Conservation (phyloP, 345 rosid genomes). For the Dipteronia sinensis region DNA sequence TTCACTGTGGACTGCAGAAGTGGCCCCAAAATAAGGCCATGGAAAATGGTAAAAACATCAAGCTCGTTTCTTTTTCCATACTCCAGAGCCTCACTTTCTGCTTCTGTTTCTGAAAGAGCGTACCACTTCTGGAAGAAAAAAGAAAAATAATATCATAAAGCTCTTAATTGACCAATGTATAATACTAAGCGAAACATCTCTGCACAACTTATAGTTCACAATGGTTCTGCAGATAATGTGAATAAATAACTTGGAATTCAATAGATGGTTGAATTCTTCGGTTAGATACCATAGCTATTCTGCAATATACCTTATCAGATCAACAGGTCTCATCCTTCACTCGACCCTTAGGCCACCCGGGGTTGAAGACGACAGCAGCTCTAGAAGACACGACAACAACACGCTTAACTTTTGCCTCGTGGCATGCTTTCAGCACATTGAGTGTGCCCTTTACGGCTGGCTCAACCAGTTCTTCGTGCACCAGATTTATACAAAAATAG, state of each 20-base stretch:
- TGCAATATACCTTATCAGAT: conserved; percentile 65
- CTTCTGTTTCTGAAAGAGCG: conserved; percentile 59
- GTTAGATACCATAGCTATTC: conserved; percentile 38
- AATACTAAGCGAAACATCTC: no score
- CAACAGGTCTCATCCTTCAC: conserved; percentile 59
- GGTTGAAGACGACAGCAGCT: conserved; percentile 75
- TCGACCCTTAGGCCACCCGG: conserved; percentile 52
- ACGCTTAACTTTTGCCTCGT: conserved; percentile 57
- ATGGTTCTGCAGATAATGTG: no score
- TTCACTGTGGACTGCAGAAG: conserved; percentile 52
- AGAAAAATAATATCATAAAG: not conserved
- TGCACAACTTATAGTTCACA: not conserved
- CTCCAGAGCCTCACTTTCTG: conserved; percentile 70
- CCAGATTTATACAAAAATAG: not conserved
- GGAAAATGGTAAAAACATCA: conserved; percentile 55
- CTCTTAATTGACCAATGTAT: conserved; percentile 17
- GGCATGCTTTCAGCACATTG: conserved; percentile 66
- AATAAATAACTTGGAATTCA: not conserved
- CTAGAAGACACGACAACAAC: conserved; percentile 69
- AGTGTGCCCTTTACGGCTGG: conserved; percentile 70
- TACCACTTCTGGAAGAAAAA: conserved; percentile 62
- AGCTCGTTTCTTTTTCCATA: conserved; percentile 58
- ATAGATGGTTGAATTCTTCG: not conserved
- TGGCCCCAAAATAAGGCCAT: conserved; percentile 55
- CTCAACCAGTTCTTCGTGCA: conserved; percentile 54